Evolutionary conservation across 2,329 filamentous ascomycete genomes (phyloP), one percentile per base, ranked within the genome.

Genomic region (Acephala macrosclerotiorum): DNA sequence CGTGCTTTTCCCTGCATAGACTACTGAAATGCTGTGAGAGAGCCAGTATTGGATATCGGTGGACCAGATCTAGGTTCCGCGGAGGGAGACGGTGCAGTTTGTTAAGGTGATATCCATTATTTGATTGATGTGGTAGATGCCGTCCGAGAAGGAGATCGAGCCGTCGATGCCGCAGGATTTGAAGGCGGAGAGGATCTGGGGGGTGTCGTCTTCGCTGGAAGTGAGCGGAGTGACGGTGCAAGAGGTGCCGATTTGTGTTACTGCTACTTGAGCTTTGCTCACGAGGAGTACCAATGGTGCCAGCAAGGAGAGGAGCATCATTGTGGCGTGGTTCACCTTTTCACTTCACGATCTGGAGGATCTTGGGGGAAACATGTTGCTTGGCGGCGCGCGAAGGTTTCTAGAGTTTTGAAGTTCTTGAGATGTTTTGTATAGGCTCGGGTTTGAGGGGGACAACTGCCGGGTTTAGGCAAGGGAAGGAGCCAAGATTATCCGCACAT

Each of bases 31-130:
- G 53, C 82, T 80, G 71, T 89, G 82, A 8, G 80, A 80, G 61
- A 87, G 81, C 89, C 89, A 91, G 77, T 91, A 91, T 70, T 87
- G 83, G 2, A 87, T 87, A 73, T 91, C 86, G 55, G 87, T 83
- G 66, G 84, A 85, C 78, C 91, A 91, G 63, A 84, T 79, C 29
- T 90, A 81, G 20, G 81, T 83, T 20, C 87, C 87, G 68, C 83
- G 80, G 63, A 87, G 83, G 66, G 84, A 83, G 82, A 90, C 77
- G 73, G 91, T 89, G 29, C 91, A 80, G 67, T 85, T 79, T 56
- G 84, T 79, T n/a, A 91, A 77, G 73, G 87, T 89, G 66, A 91
- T 75, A 68, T 91, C 85, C 42, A 91, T 74, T 2, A 85, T 84
- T 2, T 83, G 87, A 33, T 83, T 85, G 60, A 89, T 81, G 3